These are phyloP conservation scores for Rubroboletus satanas DNA, from an alignment of 768 basidiomycete species.

Conservation along the genomic window DNA sequence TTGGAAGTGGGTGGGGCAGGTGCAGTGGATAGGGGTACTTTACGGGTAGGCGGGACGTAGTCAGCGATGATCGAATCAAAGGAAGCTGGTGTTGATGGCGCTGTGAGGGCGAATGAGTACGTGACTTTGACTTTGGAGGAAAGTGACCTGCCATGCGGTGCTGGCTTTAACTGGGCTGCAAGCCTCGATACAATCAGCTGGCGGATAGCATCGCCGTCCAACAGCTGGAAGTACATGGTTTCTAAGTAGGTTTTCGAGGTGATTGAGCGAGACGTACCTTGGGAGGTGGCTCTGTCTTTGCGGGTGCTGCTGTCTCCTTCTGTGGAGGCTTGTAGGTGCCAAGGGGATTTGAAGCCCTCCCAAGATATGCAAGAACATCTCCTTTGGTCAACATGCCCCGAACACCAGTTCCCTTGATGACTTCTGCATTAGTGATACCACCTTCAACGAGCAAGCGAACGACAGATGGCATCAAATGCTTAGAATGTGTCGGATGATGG, in stretches of 20 bases:
- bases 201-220: conserved; percentile 65
- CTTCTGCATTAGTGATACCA: conserved; percentile 51
- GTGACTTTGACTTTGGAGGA: not conserved
- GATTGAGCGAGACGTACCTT: conserved; percentile 32
- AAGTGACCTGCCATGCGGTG: conserved; percentile 38
- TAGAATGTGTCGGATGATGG: conserved; percentile 45
- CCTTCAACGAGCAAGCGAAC: conserved; percentile 65
- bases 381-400: conserved; percentile 96
- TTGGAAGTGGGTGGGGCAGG: conserved; percentile 14
- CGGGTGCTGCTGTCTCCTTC: conserved; percentile 23
- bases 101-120: conserved; percentile 29
- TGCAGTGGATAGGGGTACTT: conserved; percentile 12
- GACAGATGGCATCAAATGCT: conserved; percentile 89
- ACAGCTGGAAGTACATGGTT: conserved; percentile 31
- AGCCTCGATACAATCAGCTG: conserved; percentile 57
- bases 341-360: conserved; percentile 72
- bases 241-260: not conserved
- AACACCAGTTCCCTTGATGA: conserved; percentile 84
- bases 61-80: conserved; percentile 76
- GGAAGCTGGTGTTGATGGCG: conserved; percentile 40
- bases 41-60: conserved; percentile 49
- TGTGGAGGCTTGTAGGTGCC: conserved; percentile 64
- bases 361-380: conserved; percentile 83
- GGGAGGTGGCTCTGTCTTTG: conserved; percentile 34
- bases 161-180: conserved; percentile 54